phyloP scores from a whole-genome alignment of 768 basidiomycete genomes.

The Lactarius trivialis region DNA sequence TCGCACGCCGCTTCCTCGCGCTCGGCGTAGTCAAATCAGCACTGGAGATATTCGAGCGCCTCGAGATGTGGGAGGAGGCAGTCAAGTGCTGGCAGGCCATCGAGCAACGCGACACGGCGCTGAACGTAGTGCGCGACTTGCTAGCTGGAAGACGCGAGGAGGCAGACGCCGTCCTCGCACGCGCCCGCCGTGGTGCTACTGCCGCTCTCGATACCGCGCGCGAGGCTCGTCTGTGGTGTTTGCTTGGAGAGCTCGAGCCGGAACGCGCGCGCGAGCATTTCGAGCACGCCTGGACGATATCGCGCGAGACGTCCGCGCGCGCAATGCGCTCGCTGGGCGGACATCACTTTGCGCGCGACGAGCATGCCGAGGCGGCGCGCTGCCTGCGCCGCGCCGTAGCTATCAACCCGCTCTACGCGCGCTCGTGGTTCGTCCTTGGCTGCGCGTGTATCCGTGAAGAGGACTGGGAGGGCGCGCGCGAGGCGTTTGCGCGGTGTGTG shows the following conservation, averaged over 20 bases:
- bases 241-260: constrained; percentile 87
- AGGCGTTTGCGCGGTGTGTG: constrained; percentile 82
- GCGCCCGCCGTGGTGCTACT: constrained; percentile 37
- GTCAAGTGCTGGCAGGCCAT: constrained; percentile 80
- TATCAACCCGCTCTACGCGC: constrained; percentile 83
- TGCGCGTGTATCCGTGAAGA: constrained; percentile 81
- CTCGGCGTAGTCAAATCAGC: constrained; percentile 88
- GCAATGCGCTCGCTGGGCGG: constrained; percentile 91
- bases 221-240: constrained; percentile 90
- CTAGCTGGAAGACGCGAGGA: constrained; percentile 82
- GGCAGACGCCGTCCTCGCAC: constrained; percentile 58
- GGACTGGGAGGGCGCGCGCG: constrained; percentile 76
- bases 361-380: constrained; percentile 54
- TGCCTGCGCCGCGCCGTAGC: constrained; percentile 69
- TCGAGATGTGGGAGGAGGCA: constrained; percentile 99
- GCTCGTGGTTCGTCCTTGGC: constrained; percentile 96
- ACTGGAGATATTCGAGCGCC: constrained; percentile 84
- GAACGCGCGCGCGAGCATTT: constrained; percentile 68
- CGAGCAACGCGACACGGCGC: constrained; percentile 72
- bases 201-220: constrained; percentile 53
- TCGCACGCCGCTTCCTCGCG: constrained; percentile 74
- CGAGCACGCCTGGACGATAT: constrained; percentile 76
- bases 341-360: constrained; percentile 61
- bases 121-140: constrained; percentile 76
- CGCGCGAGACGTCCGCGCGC: constrained; percentile 72